Evolutionary conservation across 2,329 filamentous ascomycete genomes (phyloP).

Genomic region (Apiospora rasikravindrae): DNA sequence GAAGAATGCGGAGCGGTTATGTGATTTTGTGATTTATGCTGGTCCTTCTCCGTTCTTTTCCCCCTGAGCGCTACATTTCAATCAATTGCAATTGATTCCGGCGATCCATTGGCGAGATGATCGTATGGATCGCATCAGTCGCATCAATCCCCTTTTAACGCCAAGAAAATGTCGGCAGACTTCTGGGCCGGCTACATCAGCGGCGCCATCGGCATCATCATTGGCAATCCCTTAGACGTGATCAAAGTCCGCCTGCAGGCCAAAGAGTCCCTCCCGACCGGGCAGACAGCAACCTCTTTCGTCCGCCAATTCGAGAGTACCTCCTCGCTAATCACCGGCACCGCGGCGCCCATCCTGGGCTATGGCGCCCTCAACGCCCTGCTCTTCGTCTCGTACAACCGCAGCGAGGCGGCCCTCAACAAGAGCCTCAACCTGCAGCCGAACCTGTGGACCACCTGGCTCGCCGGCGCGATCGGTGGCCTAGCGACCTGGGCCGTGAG

Average conservation of each 20-base stretch:
- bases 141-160: not conserved
- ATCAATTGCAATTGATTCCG: not conserved
- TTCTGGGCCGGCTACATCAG: conserved; percentile 78
- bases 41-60: not conserved
- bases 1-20: not conserved
- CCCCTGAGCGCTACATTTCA: not conserved
- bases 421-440: conserved; percentile 40
- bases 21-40: not conserved
- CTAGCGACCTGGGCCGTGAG: conserved; percentile 86
- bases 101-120: not conserved
- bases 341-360: conserved; percentile 83
- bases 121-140: too few relatives aligned
- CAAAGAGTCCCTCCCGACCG: conserved; percentile 37
- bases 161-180: conserved; percentile 73
- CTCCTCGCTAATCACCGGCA: conserved; percentile 61
- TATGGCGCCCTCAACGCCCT: conserved; percentile 92
- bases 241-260: conserved; percentile 78
- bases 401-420: conserved; percentile 70
- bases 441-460: conserved; percentile 71
- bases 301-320: conserved; percentile 42
- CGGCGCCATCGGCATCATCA: conserved; percentile 69
- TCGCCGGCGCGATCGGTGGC: conserved; percentile 81
- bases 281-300: conserved; percentile 31
- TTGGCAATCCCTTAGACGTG: conserved; percentile 85
- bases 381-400: conserved; percentile 90